phyloP scores from a whole-genome alignment of 2,329 filamentous ascomycete species.

The Diatrype stigma region DNA sequence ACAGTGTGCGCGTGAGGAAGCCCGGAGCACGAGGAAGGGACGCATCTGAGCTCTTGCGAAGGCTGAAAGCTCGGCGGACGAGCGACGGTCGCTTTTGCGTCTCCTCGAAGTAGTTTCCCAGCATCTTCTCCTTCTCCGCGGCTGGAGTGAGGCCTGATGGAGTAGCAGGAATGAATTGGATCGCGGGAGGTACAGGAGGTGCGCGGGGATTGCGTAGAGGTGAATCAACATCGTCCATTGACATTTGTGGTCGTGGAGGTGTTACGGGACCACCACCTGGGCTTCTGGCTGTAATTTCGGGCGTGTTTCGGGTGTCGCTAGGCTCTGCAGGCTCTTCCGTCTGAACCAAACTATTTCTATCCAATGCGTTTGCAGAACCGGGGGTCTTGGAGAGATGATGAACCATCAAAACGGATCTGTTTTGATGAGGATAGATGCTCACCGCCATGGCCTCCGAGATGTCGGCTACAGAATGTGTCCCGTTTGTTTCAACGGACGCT shows the following conservation, averaged over 20 bases:
- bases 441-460: constrained; percentile 60
- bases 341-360: constrained; percentile 18
- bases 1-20: constrained; percentile 49
- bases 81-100: constrained; percentile 47
- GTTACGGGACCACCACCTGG: constrained; percentile 43
- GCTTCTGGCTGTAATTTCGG: constrained; percentile 35
- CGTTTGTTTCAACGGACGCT: constrained; percentile 57
- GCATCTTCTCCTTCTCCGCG: constrained; percentile 45
- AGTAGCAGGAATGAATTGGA: constrained; percentile 61
- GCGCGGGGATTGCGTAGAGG: constrained; percentile 58
- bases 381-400: constrained; percentile 50
- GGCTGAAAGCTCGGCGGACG: constrained; percentile 50
- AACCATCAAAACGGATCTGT: constrained; percentile 59
- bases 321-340: constrained; percentile 11
- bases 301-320: constrained; percentile 20
- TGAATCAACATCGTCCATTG: constrained; percentile 54
- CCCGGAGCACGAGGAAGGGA: constrained; percentile 35
- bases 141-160: constrained; percentile 56
- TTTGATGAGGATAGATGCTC: constrained; percentile 60
- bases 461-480: constrained; percentile 52
- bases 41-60: constrained; percentile 44
- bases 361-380: constrained; percentile 37
- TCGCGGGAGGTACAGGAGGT: constrained; percentile 49
- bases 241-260: constrained; percentile 46
- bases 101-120: constrained; percentile 52